A percentile compares a stretch with the other conserved stretches of the same genome.
Conservation (phyloP, 441 rosid genomes). For the Flueggea neowawraea region DNA sequence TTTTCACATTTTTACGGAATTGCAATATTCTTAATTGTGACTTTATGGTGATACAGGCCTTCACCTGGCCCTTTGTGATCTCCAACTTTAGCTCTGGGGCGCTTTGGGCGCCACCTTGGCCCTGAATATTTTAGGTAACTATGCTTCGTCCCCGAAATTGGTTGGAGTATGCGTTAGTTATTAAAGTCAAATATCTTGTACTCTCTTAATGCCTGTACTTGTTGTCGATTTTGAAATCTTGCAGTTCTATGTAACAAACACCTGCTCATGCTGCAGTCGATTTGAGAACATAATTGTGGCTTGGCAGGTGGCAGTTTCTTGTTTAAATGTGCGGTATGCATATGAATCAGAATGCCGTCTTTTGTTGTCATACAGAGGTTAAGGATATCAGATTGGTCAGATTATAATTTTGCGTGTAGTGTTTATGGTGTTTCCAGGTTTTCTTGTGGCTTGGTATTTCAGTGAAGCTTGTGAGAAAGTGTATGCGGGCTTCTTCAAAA, state of each 20-base stretch:
- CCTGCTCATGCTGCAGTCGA: slow-evolving; percentile 65
- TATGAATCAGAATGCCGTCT: neutral
- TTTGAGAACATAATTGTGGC: slow-evolving; percentile 41
- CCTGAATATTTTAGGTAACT: slow-evolving; percentile 53
- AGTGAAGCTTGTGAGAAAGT: slow-evolving; percentile 46
- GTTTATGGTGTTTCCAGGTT: slow-evolving; percentile 31
- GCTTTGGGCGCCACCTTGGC: slow-evolving; percentile 40
- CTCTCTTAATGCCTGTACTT: neutral
- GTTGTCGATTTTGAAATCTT: neutral
- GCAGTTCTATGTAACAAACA: slow-evolving; percentile 46
- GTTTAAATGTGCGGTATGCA: slow-evolving; percentile 54
- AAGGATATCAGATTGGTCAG: neutral
- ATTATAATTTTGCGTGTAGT: neutral
- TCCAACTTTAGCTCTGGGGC: slow-evolving; percentile 53
- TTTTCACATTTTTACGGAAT: slow-evolving; percentile 14
- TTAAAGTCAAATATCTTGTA: neutral
- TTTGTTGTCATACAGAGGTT: neutral
- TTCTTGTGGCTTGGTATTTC: slow-evolving; percentile 47
- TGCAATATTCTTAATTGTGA: slow-evolving; percentile 28
- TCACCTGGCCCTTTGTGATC: slow-evolving; percentile 54
- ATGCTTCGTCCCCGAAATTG: neutral
- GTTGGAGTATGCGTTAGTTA: neutral
- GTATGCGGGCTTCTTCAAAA: slow-evolving; percentile 35
- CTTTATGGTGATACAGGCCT: slow-evolving; percentile 38
- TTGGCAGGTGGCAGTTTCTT: slow-evolving; percentile 57